Conservation (phyloP, 305 asterid species). For the Fraxinus nigra region DNA sequence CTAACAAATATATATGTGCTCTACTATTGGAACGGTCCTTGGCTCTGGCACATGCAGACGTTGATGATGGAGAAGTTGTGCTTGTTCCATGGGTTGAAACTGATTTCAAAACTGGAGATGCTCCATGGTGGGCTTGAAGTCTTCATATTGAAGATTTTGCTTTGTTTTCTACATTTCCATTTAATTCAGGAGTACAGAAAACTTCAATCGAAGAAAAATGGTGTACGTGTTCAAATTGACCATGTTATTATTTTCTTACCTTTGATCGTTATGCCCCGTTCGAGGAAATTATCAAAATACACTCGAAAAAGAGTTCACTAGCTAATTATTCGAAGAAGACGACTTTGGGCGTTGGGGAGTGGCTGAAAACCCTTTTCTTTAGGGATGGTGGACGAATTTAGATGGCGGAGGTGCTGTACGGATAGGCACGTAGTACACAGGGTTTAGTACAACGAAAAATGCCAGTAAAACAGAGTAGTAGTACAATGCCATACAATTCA, state of each 20-base stretch:
- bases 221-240: neutral
- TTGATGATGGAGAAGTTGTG: slow-evolving; percentile 73
- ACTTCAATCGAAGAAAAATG: neutral
- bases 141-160: neutral
- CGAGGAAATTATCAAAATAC: neutral
- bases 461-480: neutral
- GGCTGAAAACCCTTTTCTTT: neutral
- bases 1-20: neutral
- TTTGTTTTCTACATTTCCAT: neutral
- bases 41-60: slow-evolving; percentile 71
- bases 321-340: neutral
- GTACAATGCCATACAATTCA: slow-evolving; percentile 29
- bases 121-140: slow-evolving; percentile 86
- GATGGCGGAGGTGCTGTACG: slow-evolving; percentile 10
- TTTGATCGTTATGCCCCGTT: neutral
- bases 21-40: slow-evolving; percentile 48
- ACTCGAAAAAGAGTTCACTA: neutral
- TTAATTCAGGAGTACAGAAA: neutral
- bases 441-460: slow-evolving; percentile 20
- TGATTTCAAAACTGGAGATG: slow-evolving; percentile 87
- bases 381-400: neutral
- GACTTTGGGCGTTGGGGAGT: neutral
- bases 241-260: neutral
- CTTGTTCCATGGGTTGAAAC: slow-evolving; percentile 94
- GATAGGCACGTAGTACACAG: slow-evolving; percentile 27